Conservation (phyloP, 2,329 filamentous ascomycete genomes). For the Xylariaceae sp. region DNA sequence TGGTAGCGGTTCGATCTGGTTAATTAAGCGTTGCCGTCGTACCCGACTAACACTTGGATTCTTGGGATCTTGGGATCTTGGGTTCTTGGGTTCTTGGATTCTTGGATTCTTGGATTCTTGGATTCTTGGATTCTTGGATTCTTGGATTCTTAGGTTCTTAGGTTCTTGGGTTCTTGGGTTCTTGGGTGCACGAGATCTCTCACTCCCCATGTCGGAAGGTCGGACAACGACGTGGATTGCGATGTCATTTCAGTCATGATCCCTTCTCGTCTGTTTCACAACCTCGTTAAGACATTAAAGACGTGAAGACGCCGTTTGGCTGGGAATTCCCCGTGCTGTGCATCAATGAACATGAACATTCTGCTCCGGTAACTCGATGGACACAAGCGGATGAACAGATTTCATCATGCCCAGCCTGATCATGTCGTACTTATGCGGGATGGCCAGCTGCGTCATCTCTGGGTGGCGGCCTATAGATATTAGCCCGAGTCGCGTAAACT, state of each 20-base stretch:
- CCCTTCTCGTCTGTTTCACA: conserved; percentile 1
- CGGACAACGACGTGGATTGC: not conserved
- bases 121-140: too few relatives aligned
- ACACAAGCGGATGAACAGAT: not conserved
- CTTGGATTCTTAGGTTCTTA: too few relatives aligned
- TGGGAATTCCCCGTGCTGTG: too few relatives aligned
- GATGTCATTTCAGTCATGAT: conserved; percentile 4
- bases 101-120: too few relatives aligned
- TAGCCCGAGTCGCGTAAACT: not conserved
- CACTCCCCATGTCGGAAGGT: not conserved
- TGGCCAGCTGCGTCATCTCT: not conserved
- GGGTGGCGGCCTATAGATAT: not conserved
- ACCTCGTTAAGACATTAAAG: not conserved
- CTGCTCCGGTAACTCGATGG: not conserved
- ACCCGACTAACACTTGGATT: not conserved
- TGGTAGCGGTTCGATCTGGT: not conserved
- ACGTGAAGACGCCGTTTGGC: not conserved
- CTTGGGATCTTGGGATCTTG: not conserved
- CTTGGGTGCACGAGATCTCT: conserved; percentile 2
- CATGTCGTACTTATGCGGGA: not conserved
- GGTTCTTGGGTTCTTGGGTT: too few relatives aligned
- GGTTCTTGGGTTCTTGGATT: too few relatives aligned
- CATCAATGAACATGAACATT: too few relatives aligned
- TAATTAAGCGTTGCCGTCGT: not conserved
- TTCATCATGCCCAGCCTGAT: not conserved